phyloP scores from a whole-genome alignment of 1,284 basidiomycete genomes.

The Tilletia horrida region DNA sequence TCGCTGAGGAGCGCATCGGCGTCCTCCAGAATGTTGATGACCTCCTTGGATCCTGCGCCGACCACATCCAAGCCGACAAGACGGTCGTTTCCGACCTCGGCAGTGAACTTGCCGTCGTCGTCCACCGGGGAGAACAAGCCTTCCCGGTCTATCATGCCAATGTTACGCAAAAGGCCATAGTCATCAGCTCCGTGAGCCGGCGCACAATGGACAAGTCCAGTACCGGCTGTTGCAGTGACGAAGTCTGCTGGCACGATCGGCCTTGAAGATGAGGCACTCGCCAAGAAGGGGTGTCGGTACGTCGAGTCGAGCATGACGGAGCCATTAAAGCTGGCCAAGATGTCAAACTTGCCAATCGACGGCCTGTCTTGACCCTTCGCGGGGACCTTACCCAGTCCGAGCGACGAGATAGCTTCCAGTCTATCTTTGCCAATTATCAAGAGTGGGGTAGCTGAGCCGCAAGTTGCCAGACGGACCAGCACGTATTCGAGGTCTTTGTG shows the following conservation, averaged over 20 bases:
- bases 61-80: slow-evolving; percentile 74
- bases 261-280: slow-evolving; percentile 53
- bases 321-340: slow-evolving; percentile 31
- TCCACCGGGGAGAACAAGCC: slow-evolving; percentile 63
- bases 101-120: slow-evolving; percentile 70
- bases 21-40: slow-evolving; percentile 62
- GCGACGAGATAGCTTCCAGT: slow-evolving; percentile 54
- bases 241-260: slow-evolving; percentile 62
- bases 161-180: slow-evolving; percentile 60
- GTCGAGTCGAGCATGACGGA: slow-evolving; percentile 62
- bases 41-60: slow-evolving; percentile 66
- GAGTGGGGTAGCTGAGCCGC: slow-evolving; percentile 46
- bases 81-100: slow-evolving; percentile 36
- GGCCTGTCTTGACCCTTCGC: not conserved
- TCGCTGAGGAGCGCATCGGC: slow-evolving; percentile 65
- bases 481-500: slow-evolving; percentile 71
- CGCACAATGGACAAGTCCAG: slow-evolving; percentile 91
- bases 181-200: slow-evolving; percentile 94
- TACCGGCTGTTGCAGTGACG: slow-evolving; percentile 85
- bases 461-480: slow-evolving; percentile 58
- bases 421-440: slow-evolving; percentile 72
- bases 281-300: slow-evolving; percentile 69
- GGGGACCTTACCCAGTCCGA: slow-evolving; percentile 20
- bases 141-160: slow-evolving; percentile 29
- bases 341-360: slow-evolving; percentile 30